Conservation (phyloP, 257 asterid species). For the Schizonepeta tenuifolia region DNA sequence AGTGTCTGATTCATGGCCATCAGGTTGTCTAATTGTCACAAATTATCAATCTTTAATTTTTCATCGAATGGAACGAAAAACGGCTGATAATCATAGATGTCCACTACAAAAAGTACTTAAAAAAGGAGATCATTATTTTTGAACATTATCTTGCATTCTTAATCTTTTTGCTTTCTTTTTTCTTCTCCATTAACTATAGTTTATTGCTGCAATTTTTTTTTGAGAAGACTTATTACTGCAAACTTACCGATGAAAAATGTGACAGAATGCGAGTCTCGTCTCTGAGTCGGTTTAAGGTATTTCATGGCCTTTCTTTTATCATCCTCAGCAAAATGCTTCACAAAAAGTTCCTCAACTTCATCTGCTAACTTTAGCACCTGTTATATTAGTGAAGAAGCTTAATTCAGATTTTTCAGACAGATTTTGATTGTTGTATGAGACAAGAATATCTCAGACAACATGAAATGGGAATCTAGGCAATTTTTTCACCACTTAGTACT, state of each 20-base stretch:
- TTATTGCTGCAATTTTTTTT: constrained; percentile 29
- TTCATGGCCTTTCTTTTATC: constrained; percentile 83
- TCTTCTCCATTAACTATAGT: background rate
- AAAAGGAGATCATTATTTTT: constrained; percentile 20
- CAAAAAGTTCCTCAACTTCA: constrained; percentile 82
- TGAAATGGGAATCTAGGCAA: constrained; percentile 47
- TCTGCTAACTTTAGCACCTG: constrained; percentile 81
- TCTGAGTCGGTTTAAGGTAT: constrained; percentile 84
- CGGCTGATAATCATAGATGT: constrained; percentile 15
- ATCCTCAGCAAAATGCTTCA: constrained; percentile 77
- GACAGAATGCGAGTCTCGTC: constrained; percentile 69
- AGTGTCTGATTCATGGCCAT: constrained; percentile 55
- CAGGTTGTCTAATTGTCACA: constrained; percentile 33
- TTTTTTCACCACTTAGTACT: constrained; percentile 45
- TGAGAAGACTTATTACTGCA: no score
- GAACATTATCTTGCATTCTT: constrained; percentile 37
- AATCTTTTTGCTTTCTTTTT: background rate
- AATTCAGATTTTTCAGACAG: constrained; percentile 13
- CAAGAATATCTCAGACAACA: constrained; percentile 49
- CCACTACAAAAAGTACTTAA: constrained; percentile 30
- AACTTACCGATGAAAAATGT: constrained; percentile 86
- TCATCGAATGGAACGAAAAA: constrained; percentile 12
- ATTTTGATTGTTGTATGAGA: constrained; percentile 36
- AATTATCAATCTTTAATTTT: background rate
- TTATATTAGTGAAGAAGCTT: constrained; percentile 14